Conservation (phyloP, 306 rosid species). For the Albizia julibrissin region DNA sequence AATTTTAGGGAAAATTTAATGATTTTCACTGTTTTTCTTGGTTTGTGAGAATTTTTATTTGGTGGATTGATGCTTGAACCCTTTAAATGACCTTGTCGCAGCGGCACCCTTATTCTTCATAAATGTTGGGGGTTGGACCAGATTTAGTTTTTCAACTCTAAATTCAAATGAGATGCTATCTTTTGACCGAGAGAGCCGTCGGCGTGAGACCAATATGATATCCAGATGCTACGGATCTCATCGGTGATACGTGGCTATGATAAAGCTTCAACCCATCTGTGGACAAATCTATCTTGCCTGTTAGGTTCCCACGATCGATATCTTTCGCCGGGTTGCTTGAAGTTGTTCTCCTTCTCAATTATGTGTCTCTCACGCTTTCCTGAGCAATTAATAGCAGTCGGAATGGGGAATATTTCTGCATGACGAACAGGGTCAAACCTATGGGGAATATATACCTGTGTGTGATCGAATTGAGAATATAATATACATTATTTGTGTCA, state of each 20-base stretch:
- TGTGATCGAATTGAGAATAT: too few species aligned
- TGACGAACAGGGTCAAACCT: too few species aligned
- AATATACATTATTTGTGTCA: too few species aligned
- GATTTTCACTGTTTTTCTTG: too few species aligned
- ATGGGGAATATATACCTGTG: too few species aligned
- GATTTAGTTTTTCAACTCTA: constrained; percentile 70
- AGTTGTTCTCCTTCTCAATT: constrained; percentile 84
- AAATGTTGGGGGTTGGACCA: neutral
- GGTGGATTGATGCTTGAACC: constrained; percentile 29
- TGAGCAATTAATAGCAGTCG: too few species aligned
- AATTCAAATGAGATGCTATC: constrained; percentile 77
- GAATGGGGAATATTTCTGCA: too few species aligned
- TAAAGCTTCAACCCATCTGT: constrained; percentile 66
- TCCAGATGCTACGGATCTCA: constrained; percentile 83
- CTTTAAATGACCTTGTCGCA: neutral
- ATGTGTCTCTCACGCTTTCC: constrained; percentile 36
- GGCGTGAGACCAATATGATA: constrained; percentile 87
- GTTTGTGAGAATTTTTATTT: too few species aligned
- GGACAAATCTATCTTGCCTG: constrained; percentile 58
- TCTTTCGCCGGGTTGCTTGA: constrained; percentile 81
- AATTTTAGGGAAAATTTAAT: too few species aligned
- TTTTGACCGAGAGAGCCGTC: constrained; percentile 47
- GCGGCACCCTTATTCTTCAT: too few species aligned
- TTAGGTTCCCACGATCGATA: constrained; percentile 41
- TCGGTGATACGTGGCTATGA: constrained; percentile 73